Evolutionary conservation across 345 rosid species (phyloP).

Genomic region (Aquilaria yunnanensis): DNA sequence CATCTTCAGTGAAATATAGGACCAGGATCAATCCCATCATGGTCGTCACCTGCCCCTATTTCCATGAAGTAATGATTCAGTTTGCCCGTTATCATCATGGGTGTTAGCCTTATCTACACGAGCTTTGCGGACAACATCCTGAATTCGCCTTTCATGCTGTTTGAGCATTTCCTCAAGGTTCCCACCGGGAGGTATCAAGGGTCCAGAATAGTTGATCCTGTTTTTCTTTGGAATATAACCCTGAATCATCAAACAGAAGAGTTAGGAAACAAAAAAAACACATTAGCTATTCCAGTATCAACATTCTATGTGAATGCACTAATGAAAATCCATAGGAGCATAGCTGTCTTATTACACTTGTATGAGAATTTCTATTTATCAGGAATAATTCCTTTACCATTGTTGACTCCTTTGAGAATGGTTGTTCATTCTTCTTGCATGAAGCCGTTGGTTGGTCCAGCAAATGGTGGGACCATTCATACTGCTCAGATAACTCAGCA

Average conservation of each 20-base stretch:
- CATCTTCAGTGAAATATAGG: no score
- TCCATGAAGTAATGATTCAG: slow-evolving; percentile 28
- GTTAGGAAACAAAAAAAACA: slow-evolving; percentile 4
- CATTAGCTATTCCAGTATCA: background rate
- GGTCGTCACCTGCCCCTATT: slow-evolving; percentile 30
- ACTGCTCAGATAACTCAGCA: slow-evolving; percentile 22
- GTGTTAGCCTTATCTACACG: slow-evolving; percentile 48
- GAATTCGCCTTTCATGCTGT: slow-evolving; percentile 81
- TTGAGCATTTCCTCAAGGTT: slow-evolving; percentile 86
- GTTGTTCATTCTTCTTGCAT: slow-evolving; percentile 25
- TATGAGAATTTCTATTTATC: background rate
- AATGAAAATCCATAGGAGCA: background rate
- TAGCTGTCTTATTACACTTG: no score
- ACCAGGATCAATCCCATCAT: no score
- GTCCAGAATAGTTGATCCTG: slow-evolving; percentile 64
- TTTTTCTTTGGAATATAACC: slow-evolving; percentile 28
- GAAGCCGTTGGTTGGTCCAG: slow-evolving; percentile 28
- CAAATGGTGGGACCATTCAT: slow-evolving; percentile 47
- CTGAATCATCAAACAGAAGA: slow-evolving; percentile 27
- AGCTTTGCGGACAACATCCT: slow-evolving; percentile 73
- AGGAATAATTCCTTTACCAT: slow-evolving; percentile 29
- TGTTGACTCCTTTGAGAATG: slow-evolving; percentile 21
- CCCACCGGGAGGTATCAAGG: slow-evolving; percentile 55
- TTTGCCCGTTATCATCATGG: slow-evolving; percentile 18
- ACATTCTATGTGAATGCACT: background rate